phyloP scores from a whole-genome alignment of 1,139 yeast species.

The Hemisphaericaspora xylanilytica region DNA sequence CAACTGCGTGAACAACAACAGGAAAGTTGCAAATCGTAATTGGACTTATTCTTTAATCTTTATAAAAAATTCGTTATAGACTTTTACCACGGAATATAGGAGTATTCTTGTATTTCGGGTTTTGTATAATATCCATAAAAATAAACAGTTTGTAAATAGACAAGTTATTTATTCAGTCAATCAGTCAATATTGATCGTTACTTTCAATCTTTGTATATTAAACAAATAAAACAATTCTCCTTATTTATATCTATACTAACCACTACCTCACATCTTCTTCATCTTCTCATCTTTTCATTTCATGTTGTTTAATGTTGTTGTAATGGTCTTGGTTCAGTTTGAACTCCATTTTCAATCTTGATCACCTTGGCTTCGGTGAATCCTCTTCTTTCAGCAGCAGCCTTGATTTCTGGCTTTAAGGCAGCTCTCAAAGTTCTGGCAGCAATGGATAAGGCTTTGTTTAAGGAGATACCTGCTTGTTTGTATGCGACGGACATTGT shows the following conservation, averaged over 20 bases:
- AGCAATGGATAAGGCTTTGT: slow-evolving; percentile 88
- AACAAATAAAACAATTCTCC: neutral
- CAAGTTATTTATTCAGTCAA: no score
- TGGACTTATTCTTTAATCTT: no score
- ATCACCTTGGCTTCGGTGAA: slow-evolving; percentile 72
- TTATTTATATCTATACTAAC: neutral
- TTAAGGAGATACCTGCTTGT: slow-evolving; percentile 84
- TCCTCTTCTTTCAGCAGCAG: slow-evolving; percentile 73
- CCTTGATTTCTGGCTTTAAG: slow-evolving; percentile 83
- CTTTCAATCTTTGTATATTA: no score
- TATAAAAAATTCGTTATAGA: no score
- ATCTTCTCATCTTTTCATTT: no score
- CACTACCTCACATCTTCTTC: no score
- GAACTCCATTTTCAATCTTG: slow-evolving; percentile 67
- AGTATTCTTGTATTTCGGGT: no score
- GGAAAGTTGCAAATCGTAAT: neutral
- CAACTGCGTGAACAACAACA: slow-evolving; percentile 11
- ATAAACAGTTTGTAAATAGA: no score
- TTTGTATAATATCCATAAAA: no score
- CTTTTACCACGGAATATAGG: no score
- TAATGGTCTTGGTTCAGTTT: slow-evolving; percentile 30
- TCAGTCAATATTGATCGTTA: no score
- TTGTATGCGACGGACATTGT: slow-evolving; percentile 67
- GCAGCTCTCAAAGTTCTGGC: slow-evolving; percentile 88
- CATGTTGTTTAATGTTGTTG: slow-evolving; percentile 3